Evolutionary conservation across 768 basidiomycete species (phyloP).

Genomic region (Phaffia australis): DNA sequence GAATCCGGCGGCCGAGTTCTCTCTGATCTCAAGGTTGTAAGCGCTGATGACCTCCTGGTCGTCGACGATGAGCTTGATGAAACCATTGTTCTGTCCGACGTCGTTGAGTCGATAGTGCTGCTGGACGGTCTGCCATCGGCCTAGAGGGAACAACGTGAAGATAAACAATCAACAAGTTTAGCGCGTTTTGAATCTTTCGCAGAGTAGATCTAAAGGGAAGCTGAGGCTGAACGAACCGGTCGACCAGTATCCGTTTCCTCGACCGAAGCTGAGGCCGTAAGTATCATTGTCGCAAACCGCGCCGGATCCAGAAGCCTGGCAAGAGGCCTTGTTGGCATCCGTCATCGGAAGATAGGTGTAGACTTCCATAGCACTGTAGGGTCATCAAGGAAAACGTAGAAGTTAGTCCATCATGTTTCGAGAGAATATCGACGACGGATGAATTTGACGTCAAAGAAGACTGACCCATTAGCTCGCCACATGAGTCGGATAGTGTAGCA

Average conservation of each 20-base stretch:
- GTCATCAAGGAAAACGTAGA: neutral
- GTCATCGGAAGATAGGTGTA: constrained; percentile 20
- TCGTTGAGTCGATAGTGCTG: constrained; percentile 68
- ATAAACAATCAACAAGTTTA: too few species aligned
- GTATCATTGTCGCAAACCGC: constrained; percentile 46
- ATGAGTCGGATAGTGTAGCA: constrained; percentile 75
- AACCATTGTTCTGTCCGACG: constrained; percentile 56
- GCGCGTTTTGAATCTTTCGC: too few species aligned
- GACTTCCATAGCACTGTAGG: too few species aligned
- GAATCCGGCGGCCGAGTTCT: constrained; percentile 46
- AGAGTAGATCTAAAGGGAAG: too few species aligned
- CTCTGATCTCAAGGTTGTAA: constrained; percentile 48
- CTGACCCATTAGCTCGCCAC: constrained; percentile 52
- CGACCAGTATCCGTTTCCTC: constrained; percentile 57
- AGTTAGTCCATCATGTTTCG: neutral
- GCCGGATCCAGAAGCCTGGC: constrained; percentile 16
- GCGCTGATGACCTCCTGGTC: constrained; percentile 56
- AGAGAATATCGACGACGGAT: constrained; percentile 43
- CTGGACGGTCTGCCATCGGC: constrained; percentile 56
- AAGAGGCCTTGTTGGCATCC: constrained; percentile 13
- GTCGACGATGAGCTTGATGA: constrained; percentile 55
- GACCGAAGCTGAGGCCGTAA: constrained; percentile 65
- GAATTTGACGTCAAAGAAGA: constrained; percentile 48
- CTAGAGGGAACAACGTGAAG: constrained; percentile 52
- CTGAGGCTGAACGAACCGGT: constrained; percentile 42